These are phyloP conservation scores for Daldinia childiae DNA, from an alignment of 495 filamentous ascomycete species.

Conservation along the genomic window DNA sequence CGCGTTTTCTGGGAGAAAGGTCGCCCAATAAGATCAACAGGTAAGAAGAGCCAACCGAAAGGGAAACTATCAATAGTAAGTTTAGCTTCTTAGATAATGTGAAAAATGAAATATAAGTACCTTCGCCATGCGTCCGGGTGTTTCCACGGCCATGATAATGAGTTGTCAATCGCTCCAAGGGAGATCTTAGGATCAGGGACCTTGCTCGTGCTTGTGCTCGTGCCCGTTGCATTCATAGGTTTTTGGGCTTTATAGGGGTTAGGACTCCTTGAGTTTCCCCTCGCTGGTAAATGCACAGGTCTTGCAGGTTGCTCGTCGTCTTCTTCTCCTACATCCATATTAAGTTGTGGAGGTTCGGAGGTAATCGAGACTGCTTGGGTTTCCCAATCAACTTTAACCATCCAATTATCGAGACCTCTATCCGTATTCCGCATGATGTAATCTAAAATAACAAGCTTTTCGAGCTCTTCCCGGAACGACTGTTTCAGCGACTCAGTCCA, in stretches of 20 bases:
- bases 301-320: constrained; percentile 63
- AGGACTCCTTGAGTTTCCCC: constrained; percentile 54
- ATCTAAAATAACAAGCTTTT: constrained; percentile 97
- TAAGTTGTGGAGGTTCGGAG: constrained; percentile 79
- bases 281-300: constrained; percentile 63
- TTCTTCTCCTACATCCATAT: constrained; percentile 58
- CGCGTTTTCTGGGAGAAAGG: constrained; percentile 93
- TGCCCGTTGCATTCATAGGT: constrained; percentile 79
- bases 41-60: constrained; percentile 98
- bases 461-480: constrained; percentile 91
- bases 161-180: constrained; percentile 97
- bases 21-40: constrained; percentile 93
- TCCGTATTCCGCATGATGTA: constrained; percentile 99
- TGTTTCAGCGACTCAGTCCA: constrained; percentile 93
- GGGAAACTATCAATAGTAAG: constrained; percentile 73
- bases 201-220: constrained; percentile 51
- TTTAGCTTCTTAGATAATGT: neutral
- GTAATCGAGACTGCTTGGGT: constrained; percentile 83
- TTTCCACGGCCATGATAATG: constrained; percentile 98
- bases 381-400: constrained; percentile 94
- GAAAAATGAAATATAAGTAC: constrained; percentile 39
- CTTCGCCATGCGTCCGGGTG: constrained; percentile 88
- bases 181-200: constrained; percentile 69
- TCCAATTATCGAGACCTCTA: constrained; percentile 97
- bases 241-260: constrained; percentile 81